Percentiles rank a stretch among this genome's conserved stretches.
phyloP scores from a whole-genome alignment of 306 rosid genomes.

The Leucaena leucocephala region DNA sequence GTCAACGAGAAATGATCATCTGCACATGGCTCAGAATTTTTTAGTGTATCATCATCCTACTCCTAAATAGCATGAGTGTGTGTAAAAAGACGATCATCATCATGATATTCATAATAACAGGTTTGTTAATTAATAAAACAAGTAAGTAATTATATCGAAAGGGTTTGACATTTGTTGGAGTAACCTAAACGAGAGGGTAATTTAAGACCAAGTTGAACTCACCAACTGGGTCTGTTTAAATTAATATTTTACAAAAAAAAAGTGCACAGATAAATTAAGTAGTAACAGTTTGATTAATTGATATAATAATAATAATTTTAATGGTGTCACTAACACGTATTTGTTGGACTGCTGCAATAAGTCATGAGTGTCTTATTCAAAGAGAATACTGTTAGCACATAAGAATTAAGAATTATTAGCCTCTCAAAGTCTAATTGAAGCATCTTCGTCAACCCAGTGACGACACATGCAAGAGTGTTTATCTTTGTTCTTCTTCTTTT shows the following conservation, averaged over 20 bases:
- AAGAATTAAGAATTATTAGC: not conserved
- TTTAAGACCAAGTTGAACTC: slow-evolving; percentile 36
- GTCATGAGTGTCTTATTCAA: slow-evolving; percentile 37
- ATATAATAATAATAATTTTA: not conserved
- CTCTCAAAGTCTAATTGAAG: slow-evolving; percentile 33
- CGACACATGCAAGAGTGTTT: slow-evolving; percentile 48
- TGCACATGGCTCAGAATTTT: not conserved
- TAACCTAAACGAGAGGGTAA: slow-evolving; percentile 34
- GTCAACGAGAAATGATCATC: not conserved
- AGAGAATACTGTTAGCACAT: slow-evolving; percentile 29
- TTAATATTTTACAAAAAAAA: slow-evolving; percentile 50
- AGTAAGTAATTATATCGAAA: slow-evolving; percentile 5
- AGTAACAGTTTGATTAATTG: slow-evolving; percentile 34
- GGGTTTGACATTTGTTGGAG: slow-evolving; percentile 45
- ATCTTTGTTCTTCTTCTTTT: slow-evolving; percentile 30
- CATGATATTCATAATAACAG: not conserved
- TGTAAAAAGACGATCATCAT: not conserved
- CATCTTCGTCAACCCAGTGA: slow-evolving; percentile 68
- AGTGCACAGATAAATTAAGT: slow-evolving; percentile 31
- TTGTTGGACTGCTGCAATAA: slow-evolving; percentile 41
- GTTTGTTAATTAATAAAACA: not conserved
- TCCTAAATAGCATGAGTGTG: not conserved
- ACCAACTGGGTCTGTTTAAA: slow-evolving; percentile 46
- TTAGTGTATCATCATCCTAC: not conserved
- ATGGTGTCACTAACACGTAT: slow-evolving; percentile 31